Conservation (phyloP, 1,284 basidiomycete genomes). For the Rhodotorula mucilaginosa region DNA sequence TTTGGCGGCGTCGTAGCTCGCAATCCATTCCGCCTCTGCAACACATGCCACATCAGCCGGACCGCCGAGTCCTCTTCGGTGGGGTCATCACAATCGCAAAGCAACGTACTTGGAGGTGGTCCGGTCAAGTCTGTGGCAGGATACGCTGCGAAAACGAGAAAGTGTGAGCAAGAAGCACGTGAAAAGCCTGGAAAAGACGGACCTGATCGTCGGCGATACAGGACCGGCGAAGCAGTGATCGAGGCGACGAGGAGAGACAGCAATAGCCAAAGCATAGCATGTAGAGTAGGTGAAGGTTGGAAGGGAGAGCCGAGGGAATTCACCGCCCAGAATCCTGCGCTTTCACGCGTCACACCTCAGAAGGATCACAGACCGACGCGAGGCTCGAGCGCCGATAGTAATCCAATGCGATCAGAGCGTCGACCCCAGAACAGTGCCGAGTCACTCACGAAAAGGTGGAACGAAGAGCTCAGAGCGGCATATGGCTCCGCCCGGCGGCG, state of each 20-base stretch:
- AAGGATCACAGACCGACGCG: too few species aligned
- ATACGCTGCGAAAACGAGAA: neutral
- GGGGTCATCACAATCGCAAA: neutral
- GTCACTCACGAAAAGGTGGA: too few species aligned
- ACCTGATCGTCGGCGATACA: neutral
- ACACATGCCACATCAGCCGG: neutral
- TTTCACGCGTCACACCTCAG: too few species aligned
- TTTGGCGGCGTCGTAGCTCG: conserved; percentile 13
- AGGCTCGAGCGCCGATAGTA: too few species aligned
- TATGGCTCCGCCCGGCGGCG: too few species aligned
- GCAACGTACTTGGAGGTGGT: conserved; percentile 9
- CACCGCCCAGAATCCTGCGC: too few species aligned
- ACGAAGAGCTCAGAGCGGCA: too few species aligned
- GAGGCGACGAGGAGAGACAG: neutral
- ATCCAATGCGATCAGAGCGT: too few species aligned
- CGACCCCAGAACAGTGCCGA: too few species aligned
- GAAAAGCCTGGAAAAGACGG: neutral
- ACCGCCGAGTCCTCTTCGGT: too few species aligned
- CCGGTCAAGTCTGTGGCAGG: neutral
- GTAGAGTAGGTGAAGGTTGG: too few species aligned
- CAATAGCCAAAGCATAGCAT: neutral
- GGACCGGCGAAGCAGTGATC: neutral
- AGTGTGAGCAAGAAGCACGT: neutral
- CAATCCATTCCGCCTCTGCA: conserved; percentile 18
- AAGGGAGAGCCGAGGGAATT: too few species aligned